Evolutionary conservation across 345 rosid species (phyloP).

Genomic region (Microthlaspi erraticum): DNA sequence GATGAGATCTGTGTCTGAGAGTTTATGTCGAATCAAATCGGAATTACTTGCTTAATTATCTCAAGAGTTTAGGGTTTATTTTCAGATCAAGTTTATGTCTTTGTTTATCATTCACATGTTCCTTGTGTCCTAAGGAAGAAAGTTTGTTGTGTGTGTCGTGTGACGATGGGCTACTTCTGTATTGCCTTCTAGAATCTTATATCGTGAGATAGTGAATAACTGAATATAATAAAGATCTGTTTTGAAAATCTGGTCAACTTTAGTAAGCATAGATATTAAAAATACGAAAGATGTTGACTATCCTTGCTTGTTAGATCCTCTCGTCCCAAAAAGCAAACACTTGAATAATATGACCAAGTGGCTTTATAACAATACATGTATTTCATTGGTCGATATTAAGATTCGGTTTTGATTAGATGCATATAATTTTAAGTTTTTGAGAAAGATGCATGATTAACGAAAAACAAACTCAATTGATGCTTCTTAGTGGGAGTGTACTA

Average conservation of each 20-base stretch:
- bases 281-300: slow-evolving; percentile 4
- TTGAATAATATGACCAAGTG: slow-evolving; percentile 8
- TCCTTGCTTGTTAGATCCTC: background rate
- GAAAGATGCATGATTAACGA: slow-evolving; percentile 4
- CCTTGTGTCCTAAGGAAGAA: slow-evolving; percentile 15
- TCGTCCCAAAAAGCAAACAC: background rate
- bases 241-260: background rate
- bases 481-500: background rate
- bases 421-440: slow-evolving; percentile 8
- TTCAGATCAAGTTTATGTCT: background rate
- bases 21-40: slow-evolving; percentile 65
- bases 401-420: slow-evolving; percentile 24
- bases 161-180: slow-evolving; percentile 5
- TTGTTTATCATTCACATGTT: slow-evolving; percentile 10
- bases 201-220: background rate
- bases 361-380: slow-evolving; percentile 2
- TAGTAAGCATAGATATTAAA: background rate
- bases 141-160: slow-evolving; percentile 5
- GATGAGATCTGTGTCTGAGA: slow-evolving; percentile 87
- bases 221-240: background rate
- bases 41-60: too few species aligned
- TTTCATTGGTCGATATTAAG: slow-evolving; percentile 14
- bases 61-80: background rate
- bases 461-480: background rate
- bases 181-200: background rate